Evolutionary conservation across 2,329 filamentous ascomycete genomes (phyloP), one percentile per base, ranked within the genome.

Genomic region (Cucurbitaria berberidis): DNA sequence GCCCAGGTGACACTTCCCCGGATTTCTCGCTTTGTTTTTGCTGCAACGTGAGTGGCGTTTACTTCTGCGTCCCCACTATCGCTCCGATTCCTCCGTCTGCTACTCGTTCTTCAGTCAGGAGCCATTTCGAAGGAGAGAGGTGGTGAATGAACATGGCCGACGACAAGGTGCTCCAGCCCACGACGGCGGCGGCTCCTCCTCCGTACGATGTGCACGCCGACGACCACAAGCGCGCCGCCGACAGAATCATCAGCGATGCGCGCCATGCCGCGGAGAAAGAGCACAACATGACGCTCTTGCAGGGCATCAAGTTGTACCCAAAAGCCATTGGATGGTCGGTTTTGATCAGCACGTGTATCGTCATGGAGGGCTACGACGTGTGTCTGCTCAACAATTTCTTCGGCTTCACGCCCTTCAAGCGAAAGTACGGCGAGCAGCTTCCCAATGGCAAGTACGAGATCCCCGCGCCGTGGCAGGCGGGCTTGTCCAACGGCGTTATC

Each of bases 331-430:
- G 79, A 19, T 96, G 91, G 90, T 91, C 87, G 64, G 68, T 96
- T 45, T 79, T 96, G 53, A 93, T 96, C 74, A 93, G 89, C n/a
- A 93, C 90, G 0, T 93, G 89, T 72, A 95, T 96, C 68, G 86
- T 85, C 66, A 96, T 96, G 92, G 91, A 96, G 75, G 91, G 90
- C 29, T 96, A 93, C 77, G 91, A 96, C 70, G 81, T 95, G 53
- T 87, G 85, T 66, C 79, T 96, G 47, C 85, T 95, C 66, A 91
- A 88, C 78, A 93, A 93, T 75, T 91, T 95, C 69, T 93, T 85
- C 56, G 78, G 70, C 24, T 78, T 80, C 52, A 76, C 77, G 9
- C 70, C 75, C 18, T 81, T 81, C 72, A 79, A 81, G 51, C 59
- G 64, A 38, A 77, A 78, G 55, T 81, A 78, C 50, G 79, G 79